Percentiles rank a stretch among this genome's conserved stretches.
phyloP scores from a whole-genome alignment of 495 filamentous ascomycete genomes.

The Xylaria venustula region DNA sequence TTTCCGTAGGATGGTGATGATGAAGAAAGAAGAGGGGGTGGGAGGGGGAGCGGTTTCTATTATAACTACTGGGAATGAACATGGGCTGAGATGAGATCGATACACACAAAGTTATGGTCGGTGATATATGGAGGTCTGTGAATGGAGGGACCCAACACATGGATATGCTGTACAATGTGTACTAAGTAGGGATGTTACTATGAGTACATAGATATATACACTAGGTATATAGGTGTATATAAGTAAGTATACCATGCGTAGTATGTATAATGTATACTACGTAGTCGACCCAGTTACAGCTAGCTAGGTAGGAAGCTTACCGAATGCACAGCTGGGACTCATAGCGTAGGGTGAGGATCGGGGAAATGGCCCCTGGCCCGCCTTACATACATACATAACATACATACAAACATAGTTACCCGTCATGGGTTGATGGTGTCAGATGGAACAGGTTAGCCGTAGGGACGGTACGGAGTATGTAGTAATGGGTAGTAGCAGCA shows the following conservation, averaged over 20 bases:
- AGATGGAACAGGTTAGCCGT: constrained; percentile 1
- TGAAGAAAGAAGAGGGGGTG: constrained; percentile 1
- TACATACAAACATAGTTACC: too few relatives aligned
- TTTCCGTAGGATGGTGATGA: not conserved
- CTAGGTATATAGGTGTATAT: too few relatives aligned
- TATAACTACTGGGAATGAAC: constrained; percentile 3
- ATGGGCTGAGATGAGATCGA: constrained; percentile 9
- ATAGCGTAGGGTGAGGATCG: not conserved
- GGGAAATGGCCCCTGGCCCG: constrained; percentile 12
- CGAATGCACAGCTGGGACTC: not conserved
- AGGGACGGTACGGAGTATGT: not conserved
- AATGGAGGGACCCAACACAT: constrained; percentile 7
- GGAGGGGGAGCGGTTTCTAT: constrained; percentile 5
- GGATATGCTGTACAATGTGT: constrained; percentile 1
- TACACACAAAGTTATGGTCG: constrained; percentile 1
- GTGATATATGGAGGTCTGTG: constrained; percentile 6
- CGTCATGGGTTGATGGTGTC: not conserved
- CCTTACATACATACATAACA: too few relatives aligned
- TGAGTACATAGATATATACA: not conserved
- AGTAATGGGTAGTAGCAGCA: not conserved
- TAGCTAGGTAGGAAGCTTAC: not conserved
- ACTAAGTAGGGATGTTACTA: not conserved
- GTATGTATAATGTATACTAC: too few relatives aligned
- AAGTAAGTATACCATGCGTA: too few relatives aligned
- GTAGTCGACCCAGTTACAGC: not conserved